Conservation (phyloP, 2,329 filamentous ascomycete genomes). For the Colletotrichum coccodes region DNA sequence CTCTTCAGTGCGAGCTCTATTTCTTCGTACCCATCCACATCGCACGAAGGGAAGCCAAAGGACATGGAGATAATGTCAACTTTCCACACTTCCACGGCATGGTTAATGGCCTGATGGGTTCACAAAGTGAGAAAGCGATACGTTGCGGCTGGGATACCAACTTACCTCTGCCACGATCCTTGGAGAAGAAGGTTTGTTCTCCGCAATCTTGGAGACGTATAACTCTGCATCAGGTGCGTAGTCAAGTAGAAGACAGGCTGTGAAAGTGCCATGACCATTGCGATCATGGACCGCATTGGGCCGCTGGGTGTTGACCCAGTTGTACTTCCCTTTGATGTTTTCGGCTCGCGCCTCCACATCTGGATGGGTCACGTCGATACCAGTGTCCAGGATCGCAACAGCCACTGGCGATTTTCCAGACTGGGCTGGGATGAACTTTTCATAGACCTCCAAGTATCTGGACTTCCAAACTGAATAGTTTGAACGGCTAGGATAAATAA, state of each 20-base stretch:
- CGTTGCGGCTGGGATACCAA: too few relatives aligned
- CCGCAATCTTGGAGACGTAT: slow-evolving; percentile 28
- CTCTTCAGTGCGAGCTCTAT: not conserved
- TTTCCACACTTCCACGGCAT: too few relatives aligned
- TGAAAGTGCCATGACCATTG: too few relatives aligned
- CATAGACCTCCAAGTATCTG: slow-evolving; percentile 2
- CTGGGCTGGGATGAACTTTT: not conserved
- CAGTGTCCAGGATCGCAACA: slow-evolving; percentile 26
- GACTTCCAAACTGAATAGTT: too few relatives aligned
- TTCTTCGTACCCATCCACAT: too few relatives aligned
- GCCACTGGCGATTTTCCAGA: not conserved
- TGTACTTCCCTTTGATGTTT: slow-evolving; percentile 5
- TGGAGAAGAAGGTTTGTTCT: not conserved
- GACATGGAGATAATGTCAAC: not conserved
- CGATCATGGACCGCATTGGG: too few relatives aligned
- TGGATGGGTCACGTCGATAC: slow-evolving; percentile 12
- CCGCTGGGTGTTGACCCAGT: slow-evolving; percentile 4
- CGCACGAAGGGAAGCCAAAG: not conserved
- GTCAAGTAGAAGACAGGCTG: too few relatives aligned
- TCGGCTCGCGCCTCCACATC: not conserved
- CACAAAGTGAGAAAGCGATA: too few relatives aligned
- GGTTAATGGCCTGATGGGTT: too few relatives aligned
- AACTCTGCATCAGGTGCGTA: too few relatives aligned
- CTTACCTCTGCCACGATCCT: not conserved
- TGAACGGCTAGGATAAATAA: too few relatives aligned